Conservation (phyloP, 305 asterid species). For the Solanum aculeatissimum region DNA sequence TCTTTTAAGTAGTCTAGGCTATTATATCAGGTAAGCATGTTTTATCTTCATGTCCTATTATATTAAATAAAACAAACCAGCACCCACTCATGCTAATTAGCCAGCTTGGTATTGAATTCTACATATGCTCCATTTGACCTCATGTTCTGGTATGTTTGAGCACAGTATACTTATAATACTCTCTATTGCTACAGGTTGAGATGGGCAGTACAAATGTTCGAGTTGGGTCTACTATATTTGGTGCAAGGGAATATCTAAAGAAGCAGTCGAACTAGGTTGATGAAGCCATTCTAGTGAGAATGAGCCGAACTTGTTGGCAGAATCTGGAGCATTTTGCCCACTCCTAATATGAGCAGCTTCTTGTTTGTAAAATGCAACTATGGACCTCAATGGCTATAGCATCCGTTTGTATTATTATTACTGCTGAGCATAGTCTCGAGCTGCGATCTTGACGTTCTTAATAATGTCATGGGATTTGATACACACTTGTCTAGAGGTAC, state of each 20-base stretch:
- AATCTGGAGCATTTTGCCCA: not conserved
- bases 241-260: slow-evolving; percentile 71
- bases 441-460: not conserved
- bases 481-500: not conserved
- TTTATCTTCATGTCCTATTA: not conserved
- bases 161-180: not conserved
- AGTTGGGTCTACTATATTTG: slow-evolving; percentile 85
- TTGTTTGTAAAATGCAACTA: not conserved
- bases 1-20: not conserved
- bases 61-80: not conserved
- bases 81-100: not conserved
- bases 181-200: slow-evolving; percentile 50
- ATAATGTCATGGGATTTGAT: not conserved
- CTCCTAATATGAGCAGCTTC: not conserved
- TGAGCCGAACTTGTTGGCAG: not conserved
- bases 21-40: not conserved
- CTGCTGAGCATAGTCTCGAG: not conserved
- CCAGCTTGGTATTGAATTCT: not conserved
- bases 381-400: not conserved
- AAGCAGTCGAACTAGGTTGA: slow-evolving; percentile 19
- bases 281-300: not conserved
- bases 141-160: not conserved
- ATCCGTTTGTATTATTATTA: not conserved
- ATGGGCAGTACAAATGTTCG: slow-evolving; percentile 93
- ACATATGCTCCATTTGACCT: not conserved